Evolutionary conservation across 441 rosid species (phyloP).

Genomic region (Geranium incanum): DNA sequence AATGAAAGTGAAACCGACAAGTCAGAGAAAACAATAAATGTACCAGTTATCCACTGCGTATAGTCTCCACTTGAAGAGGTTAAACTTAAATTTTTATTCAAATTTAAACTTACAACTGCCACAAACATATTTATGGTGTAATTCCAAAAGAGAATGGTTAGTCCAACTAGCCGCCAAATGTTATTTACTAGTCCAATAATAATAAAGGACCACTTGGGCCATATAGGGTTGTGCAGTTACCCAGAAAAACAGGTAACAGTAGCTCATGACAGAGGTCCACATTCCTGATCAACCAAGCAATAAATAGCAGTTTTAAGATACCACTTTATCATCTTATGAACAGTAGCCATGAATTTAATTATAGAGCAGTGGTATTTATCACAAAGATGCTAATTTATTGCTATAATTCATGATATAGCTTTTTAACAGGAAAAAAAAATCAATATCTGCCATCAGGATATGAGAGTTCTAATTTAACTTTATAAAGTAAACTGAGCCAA

Average conservation of each 20-base stretch:
- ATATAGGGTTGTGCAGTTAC: neutral
- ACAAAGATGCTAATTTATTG: no score
- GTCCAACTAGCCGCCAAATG: neutral
- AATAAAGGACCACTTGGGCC: neutral
- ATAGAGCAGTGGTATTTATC: no score
- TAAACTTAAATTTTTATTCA: neutral
- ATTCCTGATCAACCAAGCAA: neutral
- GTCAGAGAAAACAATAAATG: neutral
- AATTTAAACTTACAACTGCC: neutral
- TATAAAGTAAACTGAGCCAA: no score
- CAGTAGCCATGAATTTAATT: no score
- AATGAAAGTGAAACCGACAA: no score
- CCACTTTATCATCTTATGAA: no score
- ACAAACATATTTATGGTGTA: neutral
- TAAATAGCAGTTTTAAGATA: neutral
- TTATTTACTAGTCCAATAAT: neutral
- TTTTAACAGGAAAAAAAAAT: no score
- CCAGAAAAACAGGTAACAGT: conserved; percentile 1
- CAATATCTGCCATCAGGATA: no score
- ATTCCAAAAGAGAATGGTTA: no score
- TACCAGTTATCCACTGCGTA: neutral
- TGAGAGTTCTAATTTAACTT: no score
- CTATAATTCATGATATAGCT: no score
- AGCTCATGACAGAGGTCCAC: conserved; percentile 2
- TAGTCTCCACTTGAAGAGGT: conserved; percentile 1